Evolutionary conservation across 345 rosid species (phyloP), one percentile per base, ranked within the genome.

Genomic region (Aethionema arabicum): DNA sequence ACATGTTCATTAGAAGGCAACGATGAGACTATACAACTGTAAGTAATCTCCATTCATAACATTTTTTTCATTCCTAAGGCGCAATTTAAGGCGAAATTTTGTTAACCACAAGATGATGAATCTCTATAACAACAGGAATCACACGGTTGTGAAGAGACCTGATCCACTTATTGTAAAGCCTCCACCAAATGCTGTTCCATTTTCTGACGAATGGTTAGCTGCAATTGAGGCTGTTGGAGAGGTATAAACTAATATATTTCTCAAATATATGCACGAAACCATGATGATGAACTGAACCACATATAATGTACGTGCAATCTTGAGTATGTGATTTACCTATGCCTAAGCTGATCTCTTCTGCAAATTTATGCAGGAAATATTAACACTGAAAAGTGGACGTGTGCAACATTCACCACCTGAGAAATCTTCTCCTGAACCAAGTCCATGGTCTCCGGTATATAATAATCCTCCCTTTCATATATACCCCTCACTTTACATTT

Each of bases 401-500:
- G 99, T 90, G 35, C 95, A 84, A 70, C 75, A 90, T 68, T 93
- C 97, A 70, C 97, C 99, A 21, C 77, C 80, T 8, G 95, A 87
- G 61, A 85, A 84, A 76, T 37, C 83, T 73, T 37, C 56, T 52
- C 87, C 83, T 52, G 96, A 83, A 66, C 96, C 86, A 16, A 70
- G 95, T 80, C 97, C 96, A 12, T 93, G 95, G 96, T 93, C 97
- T 55, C 99, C 95, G 85, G 96, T 90, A 83, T 54, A n/a, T n/a
- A n/a, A n/a, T n/a, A 72, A 8, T 51, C 57, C 59, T 61, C 44
- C 66, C 58, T 54, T 49, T 33, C 54, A 5, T 47, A 6, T 3
- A 11, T 13, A 45, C 1, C 44, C 27, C 45, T 56, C 64, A 48
- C 69, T 56, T 40, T 29, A 27, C 52, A 35, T 56, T 54, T 16